phyloP scores from a whole-genome alignment of 257 asterid species.

The Solanum dulcamara region DNA sequence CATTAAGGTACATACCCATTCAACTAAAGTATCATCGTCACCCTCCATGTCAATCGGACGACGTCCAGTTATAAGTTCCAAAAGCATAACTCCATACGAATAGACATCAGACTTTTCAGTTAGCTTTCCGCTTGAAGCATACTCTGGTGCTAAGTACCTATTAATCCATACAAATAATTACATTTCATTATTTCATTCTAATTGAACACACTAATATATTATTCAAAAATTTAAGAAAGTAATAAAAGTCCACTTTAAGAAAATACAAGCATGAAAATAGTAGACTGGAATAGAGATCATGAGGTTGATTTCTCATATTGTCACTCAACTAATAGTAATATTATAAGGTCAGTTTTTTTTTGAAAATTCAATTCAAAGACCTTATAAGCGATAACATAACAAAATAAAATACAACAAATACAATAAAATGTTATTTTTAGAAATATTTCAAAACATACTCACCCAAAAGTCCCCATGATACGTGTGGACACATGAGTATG shows the following conservation, averaged over 20 bases:
- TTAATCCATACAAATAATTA: background rate
- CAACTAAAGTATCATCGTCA: slow-evolving; percentile 70
- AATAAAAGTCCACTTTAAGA: background rate
- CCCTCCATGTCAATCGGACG: slow-evolving; percentile 48
- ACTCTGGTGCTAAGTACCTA: slow-evolving; percentile 88
- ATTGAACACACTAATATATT: background rate
- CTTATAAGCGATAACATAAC: background rate
- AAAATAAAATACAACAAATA: background rate
- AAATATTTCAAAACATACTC: background rate
- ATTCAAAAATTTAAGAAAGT: background rate
- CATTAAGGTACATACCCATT: slow-evolving; percentile 42
- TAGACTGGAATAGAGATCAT: background rate
- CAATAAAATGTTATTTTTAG: background rate
- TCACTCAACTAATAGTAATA: background rate
- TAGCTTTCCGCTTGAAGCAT: slow-evolving; percentile 86
- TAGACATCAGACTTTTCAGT: slow-evolving; percentile 86
- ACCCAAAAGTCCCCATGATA: slow-evolving; percentile 98
- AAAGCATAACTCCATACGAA: slow-evolving; percentile 72
- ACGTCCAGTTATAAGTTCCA: slow-evolving; percentile 76
- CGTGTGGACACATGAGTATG: slow-evolving; percentile 87
- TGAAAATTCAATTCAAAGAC: background rate
- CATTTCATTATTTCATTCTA: background rate
- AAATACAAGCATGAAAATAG: background rate
- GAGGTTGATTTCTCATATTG: background rate
- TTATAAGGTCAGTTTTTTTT: too few species aligned